Conservation (phyloP, 1,139 yeast species). For the Kodamaea ohmeri region DNA sequence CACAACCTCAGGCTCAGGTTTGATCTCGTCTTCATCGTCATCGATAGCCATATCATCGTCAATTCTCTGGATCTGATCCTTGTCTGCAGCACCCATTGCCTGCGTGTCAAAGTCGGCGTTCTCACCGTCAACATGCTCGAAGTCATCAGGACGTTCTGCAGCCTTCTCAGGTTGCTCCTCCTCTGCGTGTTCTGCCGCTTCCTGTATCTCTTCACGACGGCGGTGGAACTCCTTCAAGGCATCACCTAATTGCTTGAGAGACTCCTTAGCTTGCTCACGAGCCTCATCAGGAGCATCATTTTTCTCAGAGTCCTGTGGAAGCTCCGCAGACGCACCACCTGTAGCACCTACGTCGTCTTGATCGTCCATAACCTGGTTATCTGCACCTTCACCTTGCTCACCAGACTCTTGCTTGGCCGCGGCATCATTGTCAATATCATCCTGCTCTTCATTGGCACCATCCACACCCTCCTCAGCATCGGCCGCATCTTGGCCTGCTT, state of each 20-base stretch:
- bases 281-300: slow-evolving; percentile 49
- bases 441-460: slow-evolving; percentile 51
- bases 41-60: slow-evolving; percentile 86
- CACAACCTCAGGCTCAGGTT: too few relatives aligned
- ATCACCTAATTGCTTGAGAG: slow-evolving; percentile 86
- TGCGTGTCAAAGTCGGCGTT: slow-evolving; percentile 76
- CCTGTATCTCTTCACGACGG: slow-evolving; percentile 81
- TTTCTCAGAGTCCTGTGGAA: slow-evolving; percentile 40
- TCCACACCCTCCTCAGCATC: slow-evolving; percentile 41
- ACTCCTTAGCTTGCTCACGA: slow-evolving; percentile 72
- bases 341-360: slow-evolving; percentile 68
- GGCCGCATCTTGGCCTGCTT: slow-evolving; percentile 24
- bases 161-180: slow-evolving; percentile 50
- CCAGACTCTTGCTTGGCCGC: slow-evolving; percentile 75
- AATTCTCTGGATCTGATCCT: slow-evolving; percentile 73
- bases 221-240: slow-evolving; percentile 88
- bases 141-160: slow-evolving; percentile 77
- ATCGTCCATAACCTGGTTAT: slow-evolving; percentile 63
- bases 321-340: slow-evolving; percentile 56
- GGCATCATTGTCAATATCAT: slow-evolving; percentile 56
- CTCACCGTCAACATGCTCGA: slow-evolving; percentile 88
- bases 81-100: slow-evolving; percentile 86
- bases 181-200: slow-evolving; percentile 48
- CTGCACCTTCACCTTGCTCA: slow-evolving; percentile 73
- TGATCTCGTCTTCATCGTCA: slow-evolving; percentile 32